Evolutionary conservation across 83 land plant genomes (phyloP), one percentile per base, ranked within the genome.

Genomic region (Picea mariana): DNA sequence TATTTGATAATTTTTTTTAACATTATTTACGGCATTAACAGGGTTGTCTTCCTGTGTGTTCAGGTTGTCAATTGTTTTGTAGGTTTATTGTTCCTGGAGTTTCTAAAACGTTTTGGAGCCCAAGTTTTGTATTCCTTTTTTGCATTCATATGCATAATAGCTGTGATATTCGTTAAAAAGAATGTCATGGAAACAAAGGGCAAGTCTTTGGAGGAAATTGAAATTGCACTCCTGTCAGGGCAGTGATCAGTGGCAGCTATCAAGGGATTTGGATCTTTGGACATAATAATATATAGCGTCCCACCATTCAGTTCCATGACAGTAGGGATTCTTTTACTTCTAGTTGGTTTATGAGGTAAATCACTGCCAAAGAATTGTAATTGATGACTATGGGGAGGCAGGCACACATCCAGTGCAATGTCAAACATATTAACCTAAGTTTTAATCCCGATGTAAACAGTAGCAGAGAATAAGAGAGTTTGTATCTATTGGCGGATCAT

Each of bases 1-100:
- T 23, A 75, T 21, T 81, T 42, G 34, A n/a, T 26, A 20, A 13
- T 13, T 81, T n/a, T 24, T 61, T 67, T 21, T 9, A 38, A 52
- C 40, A 20, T 52, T 20, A 78, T 79, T 26, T 76, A 40, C 11
- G 40, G 49, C 38, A 59, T 21, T 81, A 21, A 64, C 34, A n/a
- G 17, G 72, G n/a, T 65, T 24, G 52, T 49, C 9, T 67, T 47
- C 27, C 52, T 34, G n/a, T 82, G 65, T 49, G 21, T 88, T 79
- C 93, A 96, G 98, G 96, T 96, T 61, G 88, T 94, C 23, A 94
- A 96, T 84, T 94, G 93, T 81, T 85, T 91, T 80, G 97, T 96
- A 62, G 98, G 98, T 5, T 82, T 96, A 83, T 79, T 91, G 27
- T 96, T 94, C 84, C 55, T 96, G 67, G 90, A 77, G n/a, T 75